Evolutionary conservation across 179 eudicot genomes (phyloP), one percentile per base, ranked within the genome.

Genomic region (Spinacia oleracea): DNA sequence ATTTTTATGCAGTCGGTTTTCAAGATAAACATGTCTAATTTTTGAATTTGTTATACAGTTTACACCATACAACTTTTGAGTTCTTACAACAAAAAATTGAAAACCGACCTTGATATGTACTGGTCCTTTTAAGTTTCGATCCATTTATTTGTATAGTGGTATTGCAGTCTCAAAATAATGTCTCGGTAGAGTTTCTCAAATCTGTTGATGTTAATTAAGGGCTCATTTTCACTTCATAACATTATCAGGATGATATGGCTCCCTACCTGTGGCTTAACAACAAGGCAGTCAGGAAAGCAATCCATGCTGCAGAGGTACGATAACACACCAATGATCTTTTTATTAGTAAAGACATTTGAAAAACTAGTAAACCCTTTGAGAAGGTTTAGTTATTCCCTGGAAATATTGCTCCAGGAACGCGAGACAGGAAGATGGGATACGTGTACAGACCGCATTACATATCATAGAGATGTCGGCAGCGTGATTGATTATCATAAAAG

Each of bases 401-500:
- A 31, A 16, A 16, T 34, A 3, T 31, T 50, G 68, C 53, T 40
- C 45, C 81, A 93, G 97, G 87, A 31, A 77, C 85, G 72, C 53
- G 88, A 84, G 35, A 60, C 87, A 6, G 97, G 94, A 32, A 14
- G 32, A 6, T 93, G 98, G 98, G 87, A 83, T 16, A 55, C 89
- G 32, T 93, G 98, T 59, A 86, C 97, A 8, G 80, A 74, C 79
- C 79, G 87, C 66, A 83, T 91, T 23, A 18, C 21, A 21, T 91
- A 83, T 78, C 42, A 25, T 32, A 85, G 83, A 79, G 98, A 93
- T 83, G 85, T 90, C 60, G 94, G 91, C 42, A 92, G 93, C 89
- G 90, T 93, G 98, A 90, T 92, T 73, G 82, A 82, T 25, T 93
- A 90, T 81, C 98, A 93, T 84, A 90, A 79, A 84, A 90, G 88